A percentile compares a stretch with the other conserved stretches of the same genome.
Evolutionary conservation across 192 early-diverging fungal species (phyloP).

Genomic region (Phycomyces nitens): DNA sequence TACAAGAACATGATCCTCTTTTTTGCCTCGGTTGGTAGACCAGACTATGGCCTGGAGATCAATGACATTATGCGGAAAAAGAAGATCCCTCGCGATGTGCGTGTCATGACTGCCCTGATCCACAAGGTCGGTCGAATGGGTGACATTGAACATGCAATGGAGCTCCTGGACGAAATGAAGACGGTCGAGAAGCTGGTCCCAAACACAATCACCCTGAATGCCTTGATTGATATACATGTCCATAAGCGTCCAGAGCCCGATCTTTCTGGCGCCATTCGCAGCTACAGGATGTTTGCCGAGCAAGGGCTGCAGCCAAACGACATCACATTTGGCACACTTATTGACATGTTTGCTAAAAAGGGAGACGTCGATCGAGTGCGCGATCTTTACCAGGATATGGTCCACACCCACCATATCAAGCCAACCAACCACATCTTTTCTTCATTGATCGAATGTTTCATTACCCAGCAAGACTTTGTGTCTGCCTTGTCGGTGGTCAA

Average conservation of each 20-base stretch:
- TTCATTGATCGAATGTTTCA: constrained; percentile 26
- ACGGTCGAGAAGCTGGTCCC: constrained; percentile 24
- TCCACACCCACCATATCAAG: constrained; percentile 22
- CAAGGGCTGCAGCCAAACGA: constrained; percentile 37
- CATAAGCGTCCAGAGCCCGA: constrained; percentile 34
- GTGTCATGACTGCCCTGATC: constrained; percentile 32
- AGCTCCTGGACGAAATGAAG: constrained; percentile 33
- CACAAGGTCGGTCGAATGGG: constrained; percentile 29
- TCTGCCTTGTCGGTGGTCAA: constrained; percentile 21
- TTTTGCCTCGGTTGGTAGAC: constrained; percentile 27
- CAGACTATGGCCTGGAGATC: constrained; percentile 31
- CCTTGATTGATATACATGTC: constrained; percentile 42
- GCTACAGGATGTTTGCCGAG: constrained; percentile 38
- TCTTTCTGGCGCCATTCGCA: constrained; percentile 37
- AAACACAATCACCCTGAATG: constrained; percentile 41
- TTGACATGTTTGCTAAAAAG: constrained; percentile 45
- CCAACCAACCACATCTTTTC: constrained; percentile 34
- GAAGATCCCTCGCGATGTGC: constrained; percentile 18
- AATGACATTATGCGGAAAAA: constrained; percentile 30
- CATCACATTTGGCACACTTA: constrained; percentile 46
- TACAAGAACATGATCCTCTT: constrained; percentile 30
- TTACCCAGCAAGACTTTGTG: constrained; percentile 9
- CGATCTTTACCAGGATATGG: constrained; percentile 47
- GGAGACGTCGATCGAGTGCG: constrained; percentile 33
- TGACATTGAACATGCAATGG: constrained; percentile 25